Conservation (phyloP, 352 stramenopile genomes). For the Pythium guiyangense region DNA sequence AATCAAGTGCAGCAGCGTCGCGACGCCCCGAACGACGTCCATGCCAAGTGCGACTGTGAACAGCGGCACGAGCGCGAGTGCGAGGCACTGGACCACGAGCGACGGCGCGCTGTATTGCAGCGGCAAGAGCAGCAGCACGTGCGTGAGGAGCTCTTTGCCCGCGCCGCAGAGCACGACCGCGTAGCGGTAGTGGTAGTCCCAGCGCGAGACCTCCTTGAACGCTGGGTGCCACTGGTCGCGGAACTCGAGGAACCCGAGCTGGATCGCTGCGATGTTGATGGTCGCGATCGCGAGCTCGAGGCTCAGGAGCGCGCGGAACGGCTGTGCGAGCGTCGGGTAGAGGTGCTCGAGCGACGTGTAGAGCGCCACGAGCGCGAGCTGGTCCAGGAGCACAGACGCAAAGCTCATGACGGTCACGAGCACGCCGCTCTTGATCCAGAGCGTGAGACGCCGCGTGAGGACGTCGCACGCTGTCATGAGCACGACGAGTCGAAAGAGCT, state of each 20-base stretch:
- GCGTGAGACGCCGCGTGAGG: slow-evolving; percentile 40
- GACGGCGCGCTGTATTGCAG: slow-evolving; percentile 22
- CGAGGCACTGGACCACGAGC: slow-evolving; percentile 22
- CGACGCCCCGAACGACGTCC: slow-evolving; percentile 49
- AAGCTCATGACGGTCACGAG: slow-evolving; percentile 69
- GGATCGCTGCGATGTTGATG: slow-evolving; percentile 48
- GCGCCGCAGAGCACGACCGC: slow-evolving; percentile 45
- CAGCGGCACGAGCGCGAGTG: slow-evolving; percentile 52
- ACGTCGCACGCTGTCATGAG: slow-evolving; percentile 60
- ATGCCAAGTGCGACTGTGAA: slow-evolving; percentile 50
- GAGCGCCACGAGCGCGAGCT: slow-evolving; percentile 45
- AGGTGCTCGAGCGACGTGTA: slow-evolving; percentile 54
- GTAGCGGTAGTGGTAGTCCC: slow-evolving; percentile 40
- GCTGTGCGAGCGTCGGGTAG: slow-evolving; percentile 34
- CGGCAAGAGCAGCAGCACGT: slow-evolving; percentile 58
- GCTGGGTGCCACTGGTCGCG: slow-evolving; percentile 58
- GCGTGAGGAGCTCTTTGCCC: slow-evolving; percentile 53
- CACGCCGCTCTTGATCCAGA: slow-evolving; percentile 74
- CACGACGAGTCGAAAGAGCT: slow-evolving; percentile 35
- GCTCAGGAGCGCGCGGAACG: slow-evolving; percentile 42
- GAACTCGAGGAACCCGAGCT: slow-evolving; percentile 51
- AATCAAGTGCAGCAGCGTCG: slow-evolving; percentile 49
- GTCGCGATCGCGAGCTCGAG: slow-evolving; percentile 55
- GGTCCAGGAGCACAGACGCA: slow-evolving; percentile 64
- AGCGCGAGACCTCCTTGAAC: slow-evolving; percentile 55